Conservation (phyloP, 495 filamentous ascomycete genomes). For the Bacidia gigantensis region DNA sequence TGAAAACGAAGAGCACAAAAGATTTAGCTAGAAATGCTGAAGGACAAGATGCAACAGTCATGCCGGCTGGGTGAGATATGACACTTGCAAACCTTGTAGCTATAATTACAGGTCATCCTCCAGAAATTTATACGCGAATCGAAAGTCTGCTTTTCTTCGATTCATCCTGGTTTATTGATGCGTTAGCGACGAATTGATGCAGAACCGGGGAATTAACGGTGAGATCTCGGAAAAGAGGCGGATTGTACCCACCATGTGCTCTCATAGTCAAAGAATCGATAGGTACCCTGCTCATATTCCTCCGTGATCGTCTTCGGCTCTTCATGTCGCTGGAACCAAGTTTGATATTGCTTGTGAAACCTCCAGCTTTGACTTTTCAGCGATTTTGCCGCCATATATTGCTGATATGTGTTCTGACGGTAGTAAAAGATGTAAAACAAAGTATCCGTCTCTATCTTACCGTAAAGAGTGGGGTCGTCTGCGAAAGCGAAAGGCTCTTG, state of each 20-base stretch:
- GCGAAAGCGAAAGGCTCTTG: constrained; percentile 82
- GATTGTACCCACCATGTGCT: constrained; percentile 94
- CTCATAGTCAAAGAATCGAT: constrained; percentile 98
- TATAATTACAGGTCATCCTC: constrained; percentile 67
- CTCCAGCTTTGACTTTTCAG: constrained; percentile 95
- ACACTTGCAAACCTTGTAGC: background rate
- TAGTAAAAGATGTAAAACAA: constrained; percentile 99
- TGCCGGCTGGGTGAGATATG: background rate
- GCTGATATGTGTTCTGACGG: constrained; percentile 87
- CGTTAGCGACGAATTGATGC: constrained; percentile 8
- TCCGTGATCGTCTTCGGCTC: constrained; percentile 97
- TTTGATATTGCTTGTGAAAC: constrained; percentile 99
- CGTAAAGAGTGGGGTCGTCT: constrained; percentile 76
- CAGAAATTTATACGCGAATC: constrained; percentile 94
- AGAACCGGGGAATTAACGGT: constrained; percentile 4
- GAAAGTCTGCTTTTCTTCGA: constrained; percentile 93
- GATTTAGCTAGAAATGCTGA: background rate
- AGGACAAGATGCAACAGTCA: background rate
- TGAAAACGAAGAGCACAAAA: background rate
- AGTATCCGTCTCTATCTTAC: constrained; percentile 80
- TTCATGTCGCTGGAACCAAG: constrained; percentile 97
- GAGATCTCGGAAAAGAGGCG: too few species aligned
- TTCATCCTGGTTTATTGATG: too few species aligned
- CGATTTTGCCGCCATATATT: constrained; percentile 91
- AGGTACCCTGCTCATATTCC: constrained; percentile 96